Base-by-base conservation (phyloP, 768 basidiomycete genomes). In the Pleurotus sapidus region DNA sequence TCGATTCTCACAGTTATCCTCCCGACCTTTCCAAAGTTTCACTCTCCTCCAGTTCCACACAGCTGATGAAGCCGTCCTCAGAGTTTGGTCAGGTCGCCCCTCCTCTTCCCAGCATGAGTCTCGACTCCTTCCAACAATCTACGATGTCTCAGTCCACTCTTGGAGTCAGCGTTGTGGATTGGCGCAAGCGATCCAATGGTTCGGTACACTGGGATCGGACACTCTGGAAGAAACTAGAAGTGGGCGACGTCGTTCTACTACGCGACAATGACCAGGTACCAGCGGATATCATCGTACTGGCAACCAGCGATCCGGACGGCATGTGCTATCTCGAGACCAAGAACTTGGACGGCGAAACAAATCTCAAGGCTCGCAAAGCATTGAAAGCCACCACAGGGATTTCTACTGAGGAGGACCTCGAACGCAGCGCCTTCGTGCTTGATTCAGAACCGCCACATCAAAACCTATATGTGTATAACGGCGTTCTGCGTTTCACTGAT, bases 211-310 rank as follows among this genome's bases (percentile, higher is more conserved):
- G 96, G 96, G 95, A 98, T 67, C 78, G 96, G 56, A 98, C 96
- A 12, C 75, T 98, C 1, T 98, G 96, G 96, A 98, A 98, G 79
- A 98, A 98, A 77, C 79, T 98, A 45, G 95, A 97, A 67, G 95
- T 98, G 9, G 96, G 96, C n/a, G 96, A 98, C 67, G 73, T 98
- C 18, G 92, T 98, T 27, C 75, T 98, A 6, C 77, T 98, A 34
- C 77, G 89, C 58, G 94, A 98, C 62, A 91, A 98, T 70, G 96
- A 98, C 49, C 96, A 97, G 72, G 89, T 98, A 11, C 96, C 96
- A 0, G 96, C 96, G 6, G 96, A 99, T 66, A 89, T 98, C 61
- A 81, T 95, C 59, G 92, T 99, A 0, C 82, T 98, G 5, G 86
- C 93, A 7, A 95, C 95, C 0, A 95, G 93, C 6, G 93, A 97